Evolutionary conservation across 1,139 yeast genomes (phyloP).

Genomic region (Yamadazyma spencermartinsiae): DNA sequence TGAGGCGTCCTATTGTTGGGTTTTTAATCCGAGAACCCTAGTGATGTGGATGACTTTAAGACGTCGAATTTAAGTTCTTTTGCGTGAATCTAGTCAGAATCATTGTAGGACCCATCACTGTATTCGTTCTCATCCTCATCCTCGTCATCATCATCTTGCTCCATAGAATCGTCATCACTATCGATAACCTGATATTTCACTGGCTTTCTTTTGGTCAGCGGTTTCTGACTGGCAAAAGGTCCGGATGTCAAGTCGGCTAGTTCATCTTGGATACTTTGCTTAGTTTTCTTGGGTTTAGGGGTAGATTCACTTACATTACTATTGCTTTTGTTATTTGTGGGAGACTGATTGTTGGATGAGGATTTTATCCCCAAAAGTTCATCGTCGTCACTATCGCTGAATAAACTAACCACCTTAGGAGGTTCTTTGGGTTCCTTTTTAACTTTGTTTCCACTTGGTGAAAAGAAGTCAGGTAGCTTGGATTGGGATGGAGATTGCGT

Average conservation of each 20-base stretch:
- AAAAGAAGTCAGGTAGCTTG: slow-evolving; percentile 15
- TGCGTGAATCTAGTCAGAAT: background rate
- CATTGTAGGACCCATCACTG: slow-evolving; percentile 11
- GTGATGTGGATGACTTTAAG: too few species aligned
- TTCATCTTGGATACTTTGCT: slow-evolving; percentile 9
- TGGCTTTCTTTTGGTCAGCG: slow-evolving; percentile 5
- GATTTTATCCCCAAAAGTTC: slow-evolving; percentile 22
- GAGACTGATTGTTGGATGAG: slow-evolving; percentile 8
- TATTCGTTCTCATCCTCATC: slow-evolving; percentile 6
- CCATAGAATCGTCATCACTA: slow-evolving; percentile 7
- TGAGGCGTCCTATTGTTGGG: too few species aligned
- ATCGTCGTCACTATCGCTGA: slow-evolving; percentile 40
- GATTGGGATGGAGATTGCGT: slow-evolving; percentile 7
- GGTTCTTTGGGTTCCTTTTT: slow-evolving; percentile 8
- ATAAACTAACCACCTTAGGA: slow-evolving; percentile 17
- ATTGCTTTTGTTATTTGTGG: slow-evolving; percentile 2
- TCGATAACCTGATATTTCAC: slow-evolving; percentile 4
- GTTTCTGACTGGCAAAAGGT: background rate
- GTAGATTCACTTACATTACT: slow-evolving; percentile 1
- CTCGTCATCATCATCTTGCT: slow-evolving; percentile 6
- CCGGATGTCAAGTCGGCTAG: slow-evolving; percentile 8
- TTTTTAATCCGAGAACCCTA: too few species aligned
- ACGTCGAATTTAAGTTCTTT: too few species aligned
- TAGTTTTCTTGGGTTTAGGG: slow-evolving; percentile 11
- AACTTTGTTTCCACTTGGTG: slow-evolving; percentile 10